phyloP scores from a whole-genome alignment of 1,284 basidiomycete genomes.

The Ceratobasidium sp. region DNA sequence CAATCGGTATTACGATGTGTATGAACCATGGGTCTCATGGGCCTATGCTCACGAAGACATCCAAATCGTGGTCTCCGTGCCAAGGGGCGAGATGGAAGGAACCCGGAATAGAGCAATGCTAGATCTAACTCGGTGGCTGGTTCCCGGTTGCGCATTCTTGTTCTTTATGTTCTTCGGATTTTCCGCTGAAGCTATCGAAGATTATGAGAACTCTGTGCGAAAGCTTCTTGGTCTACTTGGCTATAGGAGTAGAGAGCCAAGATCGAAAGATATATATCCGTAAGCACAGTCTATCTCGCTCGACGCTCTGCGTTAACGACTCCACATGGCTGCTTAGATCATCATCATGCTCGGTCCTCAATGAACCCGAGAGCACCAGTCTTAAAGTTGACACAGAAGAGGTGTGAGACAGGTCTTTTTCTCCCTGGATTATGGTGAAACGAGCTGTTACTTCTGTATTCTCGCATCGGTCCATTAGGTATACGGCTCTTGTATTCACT shows the following conservation, averaged over 20 bases:
- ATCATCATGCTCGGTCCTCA: too few species aligned
- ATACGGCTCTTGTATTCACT: too few species aligned
- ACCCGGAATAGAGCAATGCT: not conserved
- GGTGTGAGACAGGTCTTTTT: too few species aligned
- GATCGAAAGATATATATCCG: too few species aligned
- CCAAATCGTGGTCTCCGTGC: not conserved
- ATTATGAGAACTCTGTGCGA: conserved; percentile 1
- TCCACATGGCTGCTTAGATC: too few species aligned
- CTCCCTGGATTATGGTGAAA: too few species aligned
- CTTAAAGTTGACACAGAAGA: too few species aligned
- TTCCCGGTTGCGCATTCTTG: conserved; percentile 18
- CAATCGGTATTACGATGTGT: not conserved
- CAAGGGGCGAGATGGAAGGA: not conserved
- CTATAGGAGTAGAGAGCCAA: not conserved
- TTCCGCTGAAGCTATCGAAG: conserved; percentile 17
- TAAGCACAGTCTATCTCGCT: too few species aligned
- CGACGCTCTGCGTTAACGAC: too few species aligned
- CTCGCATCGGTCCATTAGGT: too few species aligned
- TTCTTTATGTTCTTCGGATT: conserved; percentile 42
- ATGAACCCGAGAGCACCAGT: too few species aligned
- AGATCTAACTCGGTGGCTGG: conserved; percentile 19
- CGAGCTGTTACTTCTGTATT: too few species aligned
- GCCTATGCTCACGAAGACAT: conserved; percentile 56
- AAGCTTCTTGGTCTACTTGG: not conserved
- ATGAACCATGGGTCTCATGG: conserved; percentile 63